These are phyloP conservation scores for Melastoma malabathricum DNA, from an alignment of 345 rosid species.

Conservation along the genomic window DNA sequence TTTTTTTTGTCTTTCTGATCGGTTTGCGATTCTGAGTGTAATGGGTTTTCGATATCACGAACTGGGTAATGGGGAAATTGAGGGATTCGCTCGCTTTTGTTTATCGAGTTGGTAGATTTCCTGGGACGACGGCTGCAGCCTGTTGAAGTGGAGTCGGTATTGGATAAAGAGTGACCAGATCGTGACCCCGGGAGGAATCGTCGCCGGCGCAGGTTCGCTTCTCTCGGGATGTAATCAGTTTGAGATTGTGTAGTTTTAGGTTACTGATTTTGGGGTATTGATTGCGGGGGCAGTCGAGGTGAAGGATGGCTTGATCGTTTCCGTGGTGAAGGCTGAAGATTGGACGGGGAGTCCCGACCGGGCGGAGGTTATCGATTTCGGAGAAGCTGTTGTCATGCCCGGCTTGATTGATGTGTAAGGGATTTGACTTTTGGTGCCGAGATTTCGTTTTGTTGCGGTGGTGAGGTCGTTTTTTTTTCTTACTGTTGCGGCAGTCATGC, in stretches of 20 bases:
- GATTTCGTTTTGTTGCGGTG: background rate
- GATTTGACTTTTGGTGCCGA: constrained; percentile 1
- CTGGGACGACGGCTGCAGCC: constrained; percentile 51
- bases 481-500: constrained; percentile 49
- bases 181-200: constrained; percentile 52
- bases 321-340: constrained; percentile 48
- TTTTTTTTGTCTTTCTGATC: background rate
- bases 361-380: constrained; percentile 49
- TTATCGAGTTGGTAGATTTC: too few species aligned
- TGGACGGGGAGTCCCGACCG: constrained; percentile 35
- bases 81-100: too few species aligned
- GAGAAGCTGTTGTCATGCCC: constrained; percentile 89
- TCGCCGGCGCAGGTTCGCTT: constrained; percentile 68
- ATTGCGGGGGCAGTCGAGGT: constrained; percentile 52
- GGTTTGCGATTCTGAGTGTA: too few species aligned
- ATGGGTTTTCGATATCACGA: too few species aligned
- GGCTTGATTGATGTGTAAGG: constrained; percentile 89
- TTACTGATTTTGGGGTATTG: background rate
- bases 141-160: constrained; percentile 48
- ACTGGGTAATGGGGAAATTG: too few species aligned
- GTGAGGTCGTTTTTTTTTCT: background rate
- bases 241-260: background rate
- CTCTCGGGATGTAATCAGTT: background rate
- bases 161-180: constrained; percentile 67
- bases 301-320: constrained; percentile 37